phyloP scores from a whole-genome alignment of 495 filamentous ascomycete species.

The Staphylotrichum longicolle region DNA sequence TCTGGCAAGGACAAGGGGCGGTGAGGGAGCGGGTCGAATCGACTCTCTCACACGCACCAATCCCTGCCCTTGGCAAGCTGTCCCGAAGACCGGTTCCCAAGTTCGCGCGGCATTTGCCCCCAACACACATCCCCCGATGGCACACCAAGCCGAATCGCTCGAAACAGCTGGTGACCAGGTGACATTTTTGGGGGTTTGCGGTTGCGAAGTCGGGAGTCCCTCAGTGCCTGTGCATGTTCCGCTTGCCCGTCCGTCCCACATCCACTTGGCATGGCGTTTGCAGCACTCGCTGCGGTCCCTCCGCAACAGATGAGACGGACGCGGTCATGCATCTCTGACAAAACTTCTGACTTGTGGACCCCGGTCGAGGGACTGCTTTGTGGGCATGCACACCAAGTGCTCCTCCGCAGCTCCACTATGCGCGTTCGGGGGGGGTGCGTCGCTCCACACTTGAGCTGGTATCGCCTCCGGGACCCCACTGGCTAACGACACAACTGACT shows the following conservation, averaged over 20 bases:
- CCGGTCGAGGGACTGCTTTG: not conserved
- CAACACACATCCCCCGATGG: not conserved
- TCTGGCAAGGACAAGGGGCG: constrained; percentile 34
- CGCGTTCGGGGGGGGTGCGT: not conserved
- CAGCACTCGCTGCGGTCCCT: constrained; percentile 8
- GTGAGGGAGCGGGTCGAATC: constrained; percentile 25
- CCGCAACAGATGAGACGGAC: constrained; percentile 17
- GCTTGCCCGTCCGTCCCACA: not conserved
- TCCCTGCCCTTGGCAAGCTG: constrained; percentile 1
- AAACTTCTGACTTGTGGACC: constrained; percentile 18
- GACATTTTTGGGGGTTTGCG: no score
- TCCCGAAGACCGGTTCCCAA: constrained; percentile 15
- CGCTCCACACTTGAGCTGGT: constrained; percentile 18
- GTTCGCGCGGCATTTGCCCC: not conserved
- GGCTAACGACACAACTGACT: constrained; percentile 32
- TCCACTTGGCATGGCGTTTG: constrained; percentile 19
- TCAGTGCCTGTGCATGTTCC: not conserved
- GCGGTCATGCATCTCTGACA: constrained; percentile 17
- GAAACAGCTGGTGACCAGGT: constrained; percentile 9
- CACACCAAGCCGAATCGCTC: constrained; percentile 8
- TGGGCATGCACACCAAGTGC: not conserved
- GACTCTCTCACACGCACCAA: constrained; percentile 4
- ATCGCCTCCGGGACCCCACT: constrained; percentile 29
- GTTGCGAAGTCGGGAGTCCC: no score
- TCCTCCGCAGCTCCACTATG: constrained; percentile 7